phyloP scores from a whole-genome alignment of 352 stramenopile genomes.

The Blastocystis sp. region DNA sequence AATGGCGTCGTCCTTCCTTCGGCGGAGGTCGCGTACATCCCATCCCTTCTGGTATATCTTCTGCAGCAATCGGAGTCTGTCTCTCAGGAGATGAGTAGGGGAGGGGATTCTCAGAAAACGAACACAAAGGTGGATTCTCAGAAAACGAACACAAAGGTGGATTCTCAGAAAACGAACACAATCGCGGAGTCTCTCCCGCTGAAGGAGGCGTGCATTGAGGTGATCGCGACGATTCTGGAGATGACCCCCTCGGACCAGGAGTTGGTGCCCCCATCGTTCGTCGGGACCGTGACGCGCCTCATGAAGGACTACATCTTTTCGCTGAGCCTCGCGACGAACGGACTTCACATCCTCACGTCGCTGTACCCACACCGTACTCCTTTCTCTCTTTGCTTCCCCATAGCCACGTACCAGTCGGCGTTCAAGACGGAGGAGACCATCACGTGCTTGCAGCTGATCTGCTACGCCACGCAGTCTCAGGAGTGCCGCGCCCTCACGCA shows the following conservation, averaged over 20 bases:
- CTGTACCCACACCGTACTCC: not conserved
- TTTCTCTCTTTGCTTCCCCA: not conserved
- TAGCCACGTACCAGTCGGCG: not conserved
- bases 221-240: not conserved
- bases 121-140: no score
- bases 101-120: no score
- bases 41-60: not conserved
- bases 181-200: not conserved
- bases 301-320: not conserved
- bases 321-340: not conserved
- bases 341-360: not conserved
- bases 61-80: no score
- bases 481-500: not conserved
- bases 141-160: no score
- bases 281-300: not conserved
- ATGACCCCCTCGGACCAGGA: not conserved
- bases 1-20: not conserved
- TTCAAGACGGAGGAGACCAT: not conserved
- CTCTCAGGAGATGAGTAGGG: no score
- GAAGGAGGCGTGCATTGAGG: not conserved
- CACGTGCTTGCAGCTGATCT: not conserved
- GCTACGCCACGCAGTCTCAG: constrained; percentile 2
- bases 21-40: not conserved
- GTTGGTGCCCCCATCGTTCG: not conserved
- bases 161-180: not conserved